Percentiles rank a stretch among this genome's conserved stretches.
phyloP scores from a whole-genome alignment of 495 filamentous ascomycete species.

The Penicillium egyptiacum region DNA sequence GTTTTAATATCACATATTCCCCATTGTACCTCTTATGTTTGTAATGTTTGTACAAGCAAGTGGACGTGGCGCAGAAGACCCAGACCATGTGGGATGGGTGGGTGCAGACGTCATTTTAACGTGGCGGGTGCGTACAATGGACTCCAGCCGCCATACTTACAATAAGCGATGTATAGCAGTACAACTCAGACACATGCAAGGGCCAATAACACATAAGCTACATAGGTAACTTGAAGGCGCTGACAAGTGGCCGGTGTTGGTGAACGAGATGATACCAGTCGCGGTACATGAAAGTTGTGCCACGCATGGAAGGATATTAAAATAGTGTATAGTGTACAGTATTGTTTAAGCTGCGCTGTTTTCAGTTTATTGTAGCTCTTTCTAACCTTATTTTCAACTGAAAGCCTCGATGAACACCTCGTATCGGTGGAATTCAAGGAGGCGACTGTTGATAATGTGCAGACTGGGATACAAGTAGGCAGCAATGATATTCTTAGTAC shows the following conservation, averaged over 20 bases:
- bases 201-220: neutral
- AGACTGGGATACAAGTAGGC: neutral
- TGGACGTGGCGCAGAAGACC: neutral
- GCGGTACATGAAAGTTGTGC: neutral
- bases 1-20: neutral
- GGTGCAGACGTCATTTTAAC: conserved; percentile 6
- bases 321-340: too few relatives aligned
- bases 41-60: neutral
- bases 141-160: neutral
- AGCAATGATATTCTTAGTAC: neutral
- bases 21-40: neutral
- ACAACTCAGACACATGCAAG: neutral
- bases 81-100: neutral
- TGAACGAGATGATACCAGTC: neutral
- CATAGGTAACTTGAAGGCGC: neutral
- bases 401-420: neutral
- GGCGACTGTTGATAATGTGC: neutral
- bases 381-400: neutral
- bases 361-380: conserved; percentile 1
- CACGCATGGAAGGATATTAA: neutral
- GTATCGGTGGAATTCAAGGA: neutral
- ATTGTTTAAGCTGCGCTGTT: neutral
- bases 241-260: neutral
- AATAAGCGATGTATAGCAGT: neutral
- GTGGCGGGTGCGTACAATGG: neutral